Percentiles rank a stretch among this genome's conserved stretches.
These are phyloP conservation scores for Plenodomus tracheiphilus DNA, from an alignment of 2,329 filamentous ascomycete genomes.

Conservation along the genomic window DNA sequence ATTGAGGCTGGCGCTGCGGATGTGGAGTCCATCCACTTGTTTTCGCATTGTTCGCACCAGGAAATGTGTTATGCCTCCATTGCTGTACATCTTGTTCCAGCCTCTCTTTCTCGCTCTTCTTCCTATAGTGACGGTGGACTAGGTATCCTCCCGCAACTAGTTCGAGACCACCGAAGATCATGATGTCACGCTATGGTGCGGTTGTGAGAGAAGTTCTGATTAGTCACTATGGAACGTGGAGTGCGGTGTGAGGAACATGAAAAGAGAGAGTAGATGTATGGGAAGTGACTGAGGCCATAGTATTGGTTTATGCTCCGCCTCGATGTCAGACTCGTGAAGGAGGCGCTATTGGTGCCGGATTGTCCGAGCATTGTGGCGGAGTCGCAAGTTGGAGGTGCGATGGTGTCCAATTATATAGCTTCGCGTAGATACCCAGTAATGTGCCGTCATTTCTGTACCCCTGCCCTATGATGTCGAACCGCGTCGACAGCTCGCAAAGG, in stretches of 20 bases:
- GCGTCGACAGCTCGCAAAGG: background rate
- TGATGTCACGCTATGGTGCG: constrained; percentile 22
- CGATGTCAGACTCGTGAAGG: constrained; percentile 18
- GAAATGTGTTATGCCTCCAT: constrained; percentile 34
- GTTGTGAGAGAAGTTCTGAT: background rate
- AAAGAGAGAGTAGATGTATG: constrained; percentile 1
- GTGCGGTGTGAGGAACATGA: background rate
- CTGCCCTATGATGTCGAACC: background rate
- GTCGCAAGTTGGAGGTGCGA: constrained; percentile 13
- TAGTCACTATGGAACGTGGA: background rate
- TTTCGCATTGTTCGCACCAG: constrained; percentile 25
- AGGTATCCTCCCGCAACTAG: constrained; percentile 42
- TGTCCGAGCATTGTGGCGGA: constrained; percentile 28
- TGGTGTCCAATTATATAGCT: constrained; percentile 2
- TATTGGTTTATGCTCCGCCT: constrained; percentile 24
- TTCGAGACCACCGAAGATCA: constrained; percentile 46
- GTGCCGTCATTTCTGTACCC: background rate
- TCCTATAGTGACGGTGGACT: constrained; percentile 39
- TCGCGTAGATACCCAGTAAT: no score
- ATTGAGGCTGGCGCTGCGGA: constrained; percentile 15
- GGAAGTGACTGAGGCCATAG: constrained; percentile 24
- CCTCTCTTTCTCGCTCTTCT: constrained; percentile 38
- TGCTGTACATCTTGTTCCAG: constrained; percentile 29
- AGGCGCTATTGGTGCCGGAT: constrained; percentile 23
- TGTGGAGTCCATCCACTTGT: constrained; percentile 15